These are phyloP conservation scores for Exophiala phaeomuriformis DNA, from an alignment of 2,329 filamentous ascomycete species.

Conservation along the genomic window DNA sequence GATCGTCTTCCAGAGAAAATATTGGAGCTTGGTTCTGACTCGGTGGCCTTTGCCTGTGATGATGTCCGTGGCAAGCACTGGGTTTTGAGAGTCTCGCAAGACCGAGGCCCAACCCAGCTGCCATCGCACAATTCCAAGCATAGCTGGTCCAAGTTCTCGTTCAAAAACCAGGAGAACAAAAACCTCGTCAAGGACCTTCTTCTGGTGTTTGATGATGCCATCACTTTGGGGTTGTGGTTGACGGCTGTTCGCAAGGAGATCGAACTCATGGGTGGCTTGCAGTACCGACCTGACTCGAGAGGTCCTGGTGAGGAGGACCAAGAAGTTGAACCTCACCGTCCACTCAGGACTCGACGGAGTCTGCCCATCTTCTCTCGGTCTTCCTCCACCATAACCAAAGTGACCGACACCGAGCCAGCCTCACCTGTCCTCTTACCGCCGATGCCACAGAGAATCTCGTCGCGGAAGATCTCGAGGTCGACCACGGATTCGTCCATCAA, in stretches of 20 bases:
- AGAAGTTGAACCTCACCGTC: constrained; percentile 3
- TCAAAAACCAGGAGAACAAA: constrained; percentile 32
- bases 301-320: constrained; percentile 8
- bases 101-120: constrained; percentile 15
- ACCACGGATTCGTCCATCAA: constrained; percentile 42
- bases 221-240: constrained; percentile 42
- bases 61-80: constrained; percentile 44
- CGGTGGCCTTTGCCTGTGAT: constrained; percentile 45
- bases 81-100: constrained; percentile 41
- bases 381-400: constrained; percentile 2
- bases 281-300: constrained; percentile 36
- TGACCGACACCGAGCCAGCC: not conserved
- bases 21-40: constrained; percentile 39
- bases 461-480: constrained; percentile 23
- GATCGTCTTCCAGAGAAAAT: constrained; percentile 44
- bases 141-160: constrained; percentile 35
- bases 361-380: constrained; percentile 12
- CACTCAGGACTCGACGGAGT: constrained; percentile 13
- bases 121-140: constrained; percentile 29
- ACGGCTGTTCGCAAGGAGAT: constrained; percentile 41
- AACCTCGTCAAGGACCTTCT: constrained; percentile 37
- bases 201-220: constrained; percentile 38
- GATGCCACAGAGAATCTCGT: constrained; percentile 3
- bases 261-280: constrained; percentile 40
- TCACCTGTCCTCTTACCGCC: constrained; percentile 11